Evolutionary conservation across 148 eudicot species (phyloP).

Genomic region (Tetragonia tetragonoides): DNA sequence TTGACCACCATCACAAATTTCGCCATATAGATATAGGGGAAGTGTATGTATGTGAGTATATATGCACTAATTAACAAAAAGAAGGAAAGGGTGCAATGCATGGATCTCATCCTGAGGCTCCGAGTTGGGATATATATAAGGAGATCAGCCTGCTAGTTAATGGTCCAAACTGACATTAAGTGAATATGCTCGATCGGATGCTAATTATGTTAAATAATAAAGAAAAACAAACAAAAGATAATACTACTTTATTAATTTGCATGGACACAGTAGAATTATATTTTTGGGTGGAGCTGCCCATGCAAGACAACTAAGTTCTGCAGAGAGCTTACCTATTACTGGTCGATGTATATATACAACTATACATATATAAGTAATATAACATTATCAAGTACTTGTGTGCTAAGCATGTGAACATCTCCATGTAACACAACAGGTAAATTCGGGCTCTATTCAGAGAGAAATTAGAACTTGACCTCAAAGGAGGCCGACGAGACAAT

Average conservation of each 20-base stretch:
- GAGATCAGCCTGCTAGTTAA: background rate
- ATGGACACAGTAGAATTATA: background rate
- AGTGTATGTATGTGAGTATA: no score
- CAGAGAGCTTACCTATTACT: background rate
- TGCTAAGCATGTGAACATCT: constrained; percentile 17
- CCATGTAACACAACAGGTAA: no score
- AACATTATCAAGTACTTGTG: background rate
- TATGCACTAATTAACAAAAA: no score
- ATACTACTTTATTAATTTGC: background rate
- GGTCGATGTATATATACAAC: no score
- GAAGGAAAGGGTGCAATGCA: no score
- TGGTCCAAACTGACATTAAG: background rate
- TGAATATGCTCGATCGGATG: background rate
- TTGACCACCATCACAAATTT: background rate
- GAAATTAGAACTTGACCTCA: no score
- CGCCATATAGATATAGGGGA: no score
- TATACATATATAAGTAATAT: background rate
- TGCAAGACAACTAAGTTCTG: constrained; percentile 4
- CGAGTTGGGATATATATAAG: background rate
- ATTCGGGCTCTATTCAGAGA: no score
- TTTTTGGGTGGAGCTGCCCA: background rate
- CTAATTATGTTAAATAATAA: no score
- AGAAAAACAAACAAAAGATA: background rate
- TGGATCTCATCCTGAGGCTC: no score
- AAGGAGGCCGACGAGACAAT: no score